Evolutionary conservation across 2,329 filamentous ascomycete species (phyloP).

Genomic region (Sporothrix dimorphospora): DNA sequence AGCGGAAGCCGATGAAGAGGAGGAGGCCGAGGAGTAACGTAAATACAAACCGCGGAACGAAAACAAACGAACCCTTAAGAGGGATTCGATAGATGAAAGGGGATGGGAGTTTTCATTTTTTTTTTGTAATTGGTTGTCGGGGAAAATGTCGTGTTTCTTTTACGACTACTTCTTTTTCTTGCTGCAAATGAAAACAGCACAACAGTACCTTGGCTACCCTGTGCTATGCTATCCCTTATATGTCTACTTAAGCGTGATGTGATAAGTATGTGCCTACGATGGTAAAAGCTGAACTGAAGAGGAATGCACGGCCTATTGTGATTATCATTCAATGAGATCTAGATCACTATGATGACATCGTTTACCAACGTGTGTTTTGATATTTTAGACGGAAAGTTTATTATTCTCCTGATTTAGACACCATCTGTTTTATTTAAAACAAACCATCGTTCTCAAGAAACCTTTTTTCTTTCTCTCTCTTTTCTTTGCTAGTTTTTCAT

Average conservation of each 20-base stretch:
- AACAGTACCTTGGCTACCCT: background rate
- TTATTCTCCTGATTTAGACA: no score
- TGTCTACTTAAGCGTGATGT: background rate
- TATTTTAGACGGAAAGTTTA: no score
- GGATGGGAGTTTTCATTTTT: slow-evolving; percentile 17
- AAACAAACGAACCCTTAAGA: background rate
- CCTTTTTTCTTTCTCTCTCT: no score
- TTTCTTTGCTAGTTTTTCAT: no score
- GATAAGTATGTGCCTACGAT: no score
- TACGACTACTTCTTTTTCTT: slow-evolving; percentile 9
- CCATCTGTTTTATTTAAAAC: no score
- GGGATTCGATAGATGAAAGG: background rate
- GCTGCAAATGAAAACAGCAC: slow-evolving; percentile 10
- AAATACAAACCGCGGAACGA: background rate
- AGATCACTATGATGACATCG: no score
- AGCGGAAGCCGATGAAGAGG: background rate
- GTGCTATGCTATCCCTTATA: background rate
- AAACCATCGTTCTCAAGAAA: no score
- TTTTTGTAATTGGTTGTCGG: slow-evolving; percentile 14
- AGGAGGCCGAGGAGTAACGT: slow-evolving; percentile 11
- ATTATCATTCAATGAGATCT: no score
- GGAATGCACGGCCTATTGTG: no score
- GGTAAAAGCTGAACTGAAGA: no score
- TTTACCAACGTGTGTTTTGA: no score
- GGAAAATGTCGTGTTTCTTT: background rate